Evolutionary conservation across 768 basidiomycete species (phyloP).

Genomic region (Tylopilus vinaceipallidus): DNA sequence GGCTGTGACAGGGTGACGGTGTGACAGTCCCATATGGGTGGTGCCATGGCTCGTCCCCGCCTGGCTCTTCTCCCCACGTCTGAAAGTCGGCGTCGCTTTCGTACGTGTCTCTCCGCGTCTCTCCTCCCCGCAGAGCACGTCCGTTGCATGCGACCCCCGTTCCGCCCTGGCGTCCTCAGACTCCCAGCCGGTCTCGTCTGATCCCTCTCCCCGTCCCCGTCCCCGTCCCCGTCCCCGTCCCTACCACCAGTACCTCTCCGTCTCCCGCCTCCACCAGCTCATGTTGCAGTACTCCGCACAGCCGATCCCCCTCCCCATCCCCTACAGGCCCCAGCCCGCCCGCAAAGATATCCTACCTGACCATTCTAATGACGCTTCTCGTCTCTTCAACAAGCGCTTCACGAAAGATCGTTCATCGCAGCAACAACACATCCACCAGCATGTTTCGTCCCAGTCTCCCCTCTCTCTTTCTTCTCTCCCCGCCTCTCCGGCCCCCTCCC

Average conservation of each 20-base stretch:
- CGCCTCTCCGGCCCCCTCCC: constrained; percentile 20
- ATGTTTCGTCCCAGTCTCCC: constrained; percentile 12
- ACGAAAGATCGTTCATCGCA: constrained; percentile 30
- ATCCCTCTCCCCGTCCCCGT: constrained; percentile 34
- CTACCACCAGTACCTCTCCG: constrained; percentile 31
- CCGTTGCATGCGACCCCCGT: constrained; percentile 30
- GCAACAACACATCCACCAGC: constrained; percentile 17
- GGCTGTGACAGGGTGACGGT: constrained; percentile 8
- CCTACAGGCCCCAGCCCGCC: constrained; percentile 26
- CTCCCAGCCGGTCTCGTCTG: constrained; percentile 53
- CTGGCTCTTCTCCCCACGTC: constrained; percentile 27
- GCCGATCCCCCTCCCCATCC: constrained; percentile 32
- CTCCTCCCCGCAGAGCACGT: constrained; percentile 1
- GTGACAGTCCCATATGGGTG: constrained; percentile 4
- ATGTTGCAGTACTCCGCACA: constrained; percentile 59
- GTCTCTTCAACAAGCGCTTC: constrained; percentile 36
- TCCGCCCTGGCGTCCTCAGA: constrained; percentile 30
- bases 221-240: constrained; percentile 31
- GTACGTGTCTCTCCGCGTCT: constrained; percentile 15
- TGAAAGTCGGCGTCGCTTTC: constrained; percentile 23
- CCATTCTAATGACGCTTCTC: constrained; percentile 31
- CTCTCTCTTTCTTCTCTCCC: constrained; percentile 7
- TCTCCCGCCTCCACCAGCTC: constrained; percentile 32
- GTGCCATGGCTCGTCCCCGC: constrained; percentile 15
- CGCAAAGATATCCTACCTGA: constrained; percentile 35